Evolutionary conservation across 2,329 filamentous ascomycete genomes (phyloP), one percentile per base, ranked within the genome.

Genomic region (Knoxdaviesia proteae): DNA sequence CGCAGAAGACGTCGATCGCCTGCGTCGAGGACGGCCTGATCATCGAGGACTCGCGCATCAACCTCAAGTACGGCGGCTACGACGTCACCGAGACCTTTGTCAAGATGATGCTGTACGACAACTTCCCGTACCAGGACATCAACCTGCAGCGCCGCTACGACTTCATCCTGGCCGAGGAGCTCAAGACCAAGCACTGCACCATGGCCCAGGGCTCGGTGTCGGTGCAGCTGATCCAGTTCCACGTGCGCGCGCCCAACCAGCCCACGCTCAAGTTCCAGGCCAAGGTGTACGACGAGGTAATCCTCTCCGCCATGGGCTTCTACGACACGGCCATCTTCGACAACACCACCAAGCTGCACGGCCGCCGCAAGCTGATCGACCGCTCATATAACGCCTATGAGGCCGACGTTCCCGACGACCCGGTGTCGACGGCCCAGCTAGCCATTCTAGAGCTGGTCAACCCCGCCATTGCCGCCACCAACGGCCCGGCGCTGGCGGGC

Each of bases 21-120:
- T 98, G 90, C 51, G 87, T 98, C 7, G 90, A 98, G 53, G 90
- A 98, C 57, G 90, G 90, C 2, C 80, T 98, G 60, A 86, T 84
- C 54, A 72, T 94, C 31, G 90, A 96, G 49, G 88, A 94, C 55
- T 98, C 90, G 10, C 76, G 90, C 10, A 74, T 98, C 55, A 96
- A 96, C 56, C 64, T 98, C 49, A 96, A 98, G 58, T 93, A 80
- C 52, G 90, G 90, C 41, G 90, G 90, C 1, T 77, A 72, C 52
- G 90, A 98, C 58, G 81, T 96, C 35, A 96, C 90, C 0, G 84
- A 94, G 52, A 82, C 84, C 0, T 94, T 98, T 53, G 71, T 94
- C 56, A 94, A 90, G 61, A 96, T 96, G 88, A 86, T 96, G 80
- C 73, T 98, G 3, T 86, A 81, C 59, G 87, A 94, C 57, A 81